These are phyloP conservation scores for Nelumbo lutea DNA, from an alignment of 164 flowering plant genomes.

Conservation along the genomic window DNA sequence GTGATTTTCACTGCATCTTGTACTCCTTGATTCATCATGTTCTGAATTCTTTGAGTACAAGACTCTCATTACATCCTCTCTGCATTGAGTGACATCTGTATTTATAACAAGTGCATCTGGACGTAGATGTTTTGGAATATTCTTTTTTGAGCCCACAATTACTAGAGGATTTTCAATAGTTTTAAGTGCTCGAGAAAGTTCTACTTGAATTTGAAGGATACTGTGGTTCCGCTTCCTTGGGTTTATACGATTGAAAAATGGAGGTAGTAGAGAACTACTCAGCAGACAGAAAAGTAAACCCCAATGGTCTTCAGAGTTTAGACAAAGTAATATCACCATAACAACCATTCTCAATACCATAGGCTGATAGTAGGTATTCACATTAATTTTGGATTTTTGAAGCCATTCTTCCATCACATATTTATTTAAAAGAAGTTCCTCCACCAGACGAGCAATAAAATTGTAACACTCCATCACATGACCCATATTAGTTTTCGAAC, in stretches of 20 bases:
- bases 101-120: slow-evolving; percentile 30
- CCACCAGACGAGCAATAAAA: slow-evolving; percentile 13
- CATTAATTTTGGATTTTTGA: slow-evolving; percentile 9
- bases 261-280: slow-evolving; percentile 30
- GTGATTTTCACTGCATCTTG: not conserved
- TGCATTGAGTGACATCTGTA: slow-evolving; percentile 20
- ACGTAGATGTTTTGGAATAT: slow-evolving; percentile 4
- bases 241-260: slow-evolving; percentile 25
- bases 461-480: not conserved
- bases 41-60: slow-evolving; percentile 35
- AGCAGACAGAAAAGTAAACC: slow-evolving; percentile 19
- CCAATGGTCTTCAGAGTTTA: slow-evolving; percentile 27
- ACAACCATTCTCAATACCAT: slow-evolving; percentile 44
- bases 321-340: slow-evolving; percentile 28
- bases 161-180: slow-evolving; percentile 56
- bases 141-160: slow-evolving; percentile 14
- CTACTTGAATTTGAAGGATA: not conserved
- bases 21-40: not conserved
- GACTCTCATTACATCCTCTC: slow-evolving; percentile 32
- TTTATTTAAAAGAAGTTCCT: slow-evolving; percentile 19
- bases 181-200: slow-evolving; percentile 44
- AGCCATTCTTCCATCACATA: slow-evolving; percentile 39
- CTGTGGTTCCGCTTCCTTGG: not conserved
- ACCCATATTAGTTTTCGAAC: not conserved
- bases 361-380: slow-evolving; percentile 20